Conservation (phyloP, 164 flowering plant species). For the Vitis labrusca region DNA sequence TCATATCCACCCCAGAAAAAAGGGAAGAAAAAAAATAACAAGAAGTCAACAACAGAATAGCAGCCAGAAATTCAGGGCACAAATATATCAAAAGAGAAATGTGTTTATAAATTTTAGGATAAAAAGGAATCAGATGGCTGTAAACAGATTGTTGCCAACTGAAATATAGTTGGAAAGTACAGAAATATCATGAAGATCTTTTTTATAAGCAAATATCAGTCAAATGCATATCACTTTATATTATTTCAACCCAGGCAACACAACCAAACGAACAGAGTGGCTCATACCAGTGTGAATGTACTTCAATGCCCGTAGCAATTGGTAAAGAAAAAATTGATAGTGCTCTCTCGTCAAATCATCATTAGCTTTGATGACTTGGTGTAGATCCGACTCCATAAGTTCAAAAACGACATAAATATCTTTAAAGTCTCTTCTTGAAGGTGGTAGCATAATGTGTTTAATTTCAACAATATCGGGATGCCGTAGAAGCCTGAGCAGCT, state of each 20-base stretch:
- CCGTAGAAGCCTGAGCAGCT: conserved; percentile 79
- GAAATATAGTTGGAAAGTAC: not conserved
- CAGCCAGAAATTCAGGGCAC: not conserved
- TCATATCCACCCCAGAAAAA: no score
- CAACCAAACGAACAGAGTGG: not conserved
- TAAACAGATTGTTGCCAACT: not conserved
- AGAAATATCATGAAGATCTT: not conserved
- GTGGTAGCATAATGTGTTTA: conserved; percentile 88
- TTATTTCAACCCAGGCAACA: not conserved
- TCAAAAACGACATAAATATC: conserved; percentile 95
- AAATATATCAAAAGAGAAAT: not conserved
- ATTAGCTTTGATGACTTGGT: conserved; percentile 92
- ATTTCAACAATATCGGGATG: conserved; percentile 97
- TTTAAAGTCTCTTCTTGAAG: conserved; percentile 81
- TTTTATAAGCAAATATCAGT: not conserved
- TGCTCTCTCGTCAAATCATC: conserved; percentile 86
- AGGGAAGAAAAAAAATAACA: no score
- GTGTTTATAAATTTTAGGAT: no score
- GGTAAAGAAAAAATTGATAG: conserved; percentile 91
- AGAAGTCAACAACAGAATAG: not conserved
- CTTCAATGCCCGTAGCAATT: conserved; percentile 82
- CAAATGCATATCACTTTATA: not conserved
- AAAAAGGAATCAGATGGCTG: not conserved
- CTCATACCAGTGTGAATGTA: conserved; percentile 83
- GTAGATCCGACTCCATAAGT: conserved; percentile 96